Conservation (phyloP, 805 yeast species). For the Metschnikowia borealis region DNA sequence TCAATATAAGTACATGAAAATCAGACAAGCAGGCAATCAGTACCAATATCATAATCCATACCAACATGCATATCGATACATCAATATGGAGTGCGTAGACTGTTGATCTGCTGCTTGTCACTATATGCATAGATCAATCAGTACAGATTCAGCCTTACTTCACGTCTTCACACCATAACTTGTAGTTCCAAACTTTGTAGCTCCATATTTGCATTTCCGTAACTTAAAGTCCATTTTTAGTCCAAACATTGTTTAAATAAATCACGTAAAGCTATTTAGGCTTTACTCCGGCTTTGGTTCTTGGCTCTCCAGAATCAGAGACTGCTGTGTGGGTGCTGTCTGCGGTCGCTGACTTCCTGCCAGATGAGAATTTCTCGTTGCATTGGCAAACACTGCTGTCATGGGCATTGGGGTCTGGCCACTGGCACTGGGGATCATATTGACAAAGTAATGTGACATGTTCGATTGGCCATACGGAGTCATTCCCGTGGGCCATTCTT, state of each 20-base stretch:
- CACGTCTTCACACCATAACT: no score
- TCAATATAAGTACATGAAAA: no score
- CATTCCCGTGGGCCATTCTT: conserved; percentile 42
- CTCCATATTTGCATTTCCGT: no score
- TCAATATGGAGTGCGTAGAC: no score
- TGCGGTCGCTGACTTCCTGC: conserved; percentile 7
- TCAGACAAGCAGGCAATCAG: no score
- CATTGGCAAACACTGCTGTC: conserved; percentile 7
- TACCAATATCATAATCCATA: no score
- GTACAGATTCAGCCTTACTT: no score
- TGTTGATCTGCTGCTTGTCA: no score
- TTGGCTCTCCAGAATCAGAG: conserved; percentile 1
- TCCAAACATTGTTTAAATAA: not conserved
- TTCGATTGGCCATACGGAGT: conserved; percentile 31
- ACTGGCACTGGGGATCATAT: conserved; percentile 27
- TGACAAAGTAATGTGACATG: conserved; percentile 36
- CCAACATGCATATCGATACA: no score
- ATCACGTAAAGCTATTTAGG: not conserved
- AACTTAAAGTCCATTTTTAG: no score
- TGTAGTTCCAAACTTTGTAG: no score
- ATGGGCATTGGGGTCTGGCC: conserved; percentile 19
- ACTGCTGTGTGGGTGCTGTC: not conserved
- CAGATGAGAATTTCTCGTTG: conserved; percentile 10
- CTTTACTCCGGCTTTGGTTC: not conserved
- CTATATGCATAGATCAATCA: no score